phyloP scores from a whole-genome alignment of 257 asterid genomes.

The Nicotiana knightiana region DNA sequence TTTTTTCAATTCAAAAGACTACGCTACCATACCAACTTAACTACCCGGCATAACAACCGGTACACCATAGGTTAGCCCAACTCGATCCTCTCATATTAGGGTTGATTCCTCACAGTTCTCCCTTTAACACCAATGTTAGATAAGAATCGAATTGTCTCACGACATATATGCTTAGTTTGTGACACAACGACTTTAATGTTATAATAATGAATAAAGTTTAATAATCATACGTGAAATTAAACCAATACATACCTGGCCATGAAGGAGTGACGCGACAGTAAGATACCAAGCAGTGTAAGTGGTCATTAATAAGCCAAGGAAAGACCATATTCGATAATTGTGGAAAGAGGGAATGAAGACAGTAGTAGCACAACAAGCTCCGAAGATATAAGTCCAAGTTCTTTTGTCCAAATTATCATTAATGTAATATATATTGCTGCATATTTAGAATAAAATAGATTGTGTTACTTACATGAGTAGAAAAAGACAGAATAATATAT shows the following conservation, averaged over 20 bases:
- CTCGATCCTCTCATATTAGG: too few relatives aligned
- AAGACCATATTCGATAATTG: constrained; percentile 94
- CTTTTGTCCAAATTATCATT: constrained; percentile 96
- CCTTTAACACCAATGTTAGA: too few relatives aligned
- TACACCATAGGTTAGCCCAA: too few relatives aligned
- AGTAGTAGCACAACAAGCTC: constrained; percentile 94
- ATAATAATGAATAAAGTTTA: background rate
- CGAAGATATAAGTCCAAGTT: constrained; percentile 89
- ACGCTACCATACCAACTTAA: too few relatives aligned
- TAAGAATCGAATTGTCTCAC: too few relatives aligned
- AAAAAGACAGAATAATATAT: background rate
- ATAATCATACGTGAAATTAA: background rate
- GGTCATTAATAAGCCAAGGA: constrained; percentile 83
- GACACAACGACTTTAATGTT: background rate
- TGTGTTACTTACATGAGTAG: background rate
- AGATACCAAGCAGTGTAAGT: constrained; percentile 97
- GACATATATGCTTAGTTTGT: background rate
- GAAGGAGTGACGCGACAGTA: constrained; percentile 73
- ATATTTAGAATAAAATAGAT: background rate
- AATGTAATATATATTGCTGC: constrained; percentile 93
- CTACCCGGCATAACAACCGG: too few relatives aligned
- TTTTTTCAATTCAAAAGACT: too few relatives aligned
- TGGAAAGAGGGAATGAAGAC: constrained; percentile 90
- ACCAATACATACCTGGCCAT: constrained; percentile 59
- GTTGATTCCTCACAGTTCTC: too few relatives aligned